These are phyloP conservation scores for Silene noctiflora DNA, from an alignment of 179 eudicot genomes.

Conservation along the genomic window DNA sequence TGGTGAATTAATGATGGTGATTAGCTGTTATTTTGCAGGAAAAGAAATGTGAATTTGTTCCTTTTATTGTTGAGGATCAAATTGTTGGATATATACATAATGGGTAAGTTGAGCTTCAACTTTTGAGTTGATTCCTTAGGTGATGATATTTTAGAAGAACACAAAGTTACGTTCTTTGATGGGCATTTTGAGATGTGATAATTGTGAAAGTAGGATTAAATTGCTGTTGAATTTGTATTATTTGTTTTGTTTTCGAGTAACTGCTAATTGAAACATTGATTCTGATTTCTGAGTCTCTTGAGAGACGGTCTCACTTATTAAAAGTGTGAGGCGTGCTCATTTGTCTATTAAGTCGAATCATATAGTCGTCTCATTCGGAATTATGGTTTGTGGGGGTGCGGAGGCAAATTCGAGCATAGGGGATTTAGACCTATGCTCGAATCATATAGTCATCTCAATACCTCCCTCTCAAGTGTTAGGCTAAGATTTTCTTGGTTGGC, in stretches of 20 bases:
- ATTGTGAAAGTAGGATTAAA: neutral
- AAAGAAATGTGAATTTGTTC: constrained; percentile 45
- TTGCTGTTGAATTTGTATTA: neutral
- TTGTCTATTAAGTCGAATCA: too few species aligned
- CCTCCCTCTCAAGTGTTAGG: neutral
- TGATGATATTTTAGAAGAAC: too few species aligned
- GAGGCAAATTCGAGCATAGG: too few species aligned
- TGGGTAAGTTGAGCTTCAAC: constrained; percentile 7
- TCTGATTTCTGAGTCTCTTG: too few species aligned
- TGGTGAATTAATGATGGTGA: neutral
- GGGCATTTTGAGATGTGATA: neutral
- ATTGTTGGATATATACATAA: constrained; percentile 20
- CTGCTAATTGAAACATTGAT: too few species aligned
- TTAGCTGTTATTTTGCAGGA: constrained; percentile 42
- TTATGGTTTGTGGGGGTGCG: too few species aligned
- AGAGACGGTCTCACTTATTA: too few species aligned
- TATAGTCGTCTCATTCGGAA: too few species aligned
- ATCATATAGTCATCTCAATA: neutral
- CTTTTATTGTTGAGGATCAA: constrained; percentile 44
- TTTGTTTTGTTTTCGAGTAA: too few species aligned
- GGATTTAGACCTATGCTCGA: too few species aligned
- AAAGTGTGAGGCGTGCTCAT: too few species aligned
- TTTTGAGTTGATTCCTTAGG: too few species aligned
- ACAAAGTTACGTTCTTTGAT: neutral
- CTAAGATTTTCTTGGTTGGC: neutral